Conservation (phyloP, 1,284 basidiomycete species). For the Agroathelia rolfsii region DNA sequence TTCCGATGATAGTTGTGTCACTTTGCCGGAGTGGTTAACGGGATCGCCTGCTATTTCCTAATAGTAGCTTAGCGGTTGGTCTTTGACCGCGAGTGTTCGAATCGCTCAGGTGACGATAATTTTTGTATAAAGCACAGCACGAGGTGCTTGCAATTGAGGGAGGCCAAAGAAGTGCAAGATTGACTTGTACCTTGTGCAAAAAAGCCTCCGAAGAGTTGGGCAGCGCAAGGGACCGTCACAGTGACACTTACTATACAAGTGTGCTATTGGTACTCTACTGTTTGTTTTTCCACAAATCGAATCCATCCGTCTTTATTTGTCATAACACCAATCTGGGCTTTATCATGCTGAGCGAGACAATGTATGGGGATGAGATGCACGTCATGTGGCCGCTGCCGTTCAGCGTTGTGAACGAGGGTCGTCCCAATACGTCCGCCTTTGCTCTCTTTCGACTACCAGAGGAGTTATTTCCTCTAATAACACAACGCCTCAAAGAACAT, state of each 20-base stretch:
- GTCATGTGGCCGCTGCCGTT: not conserved
- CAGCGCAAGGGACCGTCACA: too few species aligned
- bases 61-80: slow-evolving; percentile 54
- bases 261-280: too few species aligned
- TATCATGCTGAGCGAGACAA: slow-evolving; percentile 31
- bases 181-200: slow-evolving; percentile 3
- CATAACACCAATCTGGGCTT: slow-evolving; percentile 69
- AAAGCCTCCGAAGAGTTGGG: slow-evolving; percentile 5
- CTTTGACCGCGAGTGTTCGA: slow-evolving; percentile 82
- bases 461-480: too few species aligned
- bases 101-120: slow-evolving; percentile 84
- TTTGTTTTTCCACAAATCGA: too few species aligned
- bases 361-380: not conserved
- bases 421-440: too few species aligned
- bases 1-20: slow-evolving; percentile 30
- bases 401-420: too few species aligned
- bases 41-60: slow-evolving; percentile 80
- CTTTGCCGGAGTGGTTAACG: slow-evolving; percentile 90
- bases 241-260: too few species aligned
- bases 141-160: slow-evolving; percentile 17
- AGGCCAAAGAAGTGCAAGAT: slow-evolving; percentile 14
- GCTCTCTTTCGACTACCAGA: too few species aligned
- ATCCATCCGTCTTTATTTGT: too few species aligned
- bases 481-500: too few species aligned
- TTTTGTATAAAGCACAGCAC: too few species aligned